Evolutionary conservation across 805 yeast genomes (phyloP), one percentile per base, ranked within the genome.

Genomic region (Debaryomyces tyrocola): DNA sequence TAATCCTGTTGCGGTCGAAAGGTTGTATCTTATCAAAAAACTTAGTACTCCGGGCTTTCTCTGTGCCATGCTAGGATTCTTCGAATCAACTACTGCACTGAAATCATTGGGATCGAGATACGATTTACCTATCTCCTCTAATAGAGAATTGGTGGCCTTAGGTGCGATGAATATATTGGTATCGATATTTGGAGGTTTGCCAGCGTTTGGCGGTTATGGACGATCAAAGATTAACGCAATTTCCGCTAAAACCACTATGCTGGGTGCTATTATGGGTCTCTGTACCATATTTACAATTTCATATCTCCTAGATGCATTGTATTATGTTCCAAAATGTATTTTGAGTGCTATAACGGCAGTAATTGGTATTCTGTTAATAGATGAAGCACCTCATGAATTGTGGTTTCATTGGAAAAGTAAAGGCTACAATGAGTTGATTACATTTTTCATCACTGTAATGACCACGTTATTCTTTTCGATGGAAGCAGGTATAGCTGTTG

Each of bases 191-290:
- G 81, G 80, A 1, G 86, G 90, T 0, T 69, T 92, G 12, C 97
- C 99, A 0, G 82, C 96, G 0, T 91, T 91, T 74, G 99, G 98
- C 8, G 98, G 98, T 0, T 92, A 91, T 60, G 98, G 97, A 1
- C 78, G 98, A 57, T 86, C 96, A 14, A 90, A 87, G 58, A 84
- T 92, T 48, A 92, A 92, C 67, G 86, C 91, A 1, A 70, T 90
- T 43, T 82, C 90, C 11, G 98, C 95, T 0, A 81, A 80, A 52
- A 87, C 96, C 0, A 91, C 91, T 9, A 71, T 85, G 60, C 79
- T 94, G n/a, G 96, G 96, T 0, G 81, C 83, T 4, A 78, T 87
- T 9, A 85, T 91, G 85, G 92, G 96, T 0, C n/a, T 80, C 2
- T 72, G 84, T 4, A 85, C 97, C 0, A 64, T 90, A 39, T 51